Conservation (phyloP, 1,139 yeast species). For the Pichia sp. region DNA sequence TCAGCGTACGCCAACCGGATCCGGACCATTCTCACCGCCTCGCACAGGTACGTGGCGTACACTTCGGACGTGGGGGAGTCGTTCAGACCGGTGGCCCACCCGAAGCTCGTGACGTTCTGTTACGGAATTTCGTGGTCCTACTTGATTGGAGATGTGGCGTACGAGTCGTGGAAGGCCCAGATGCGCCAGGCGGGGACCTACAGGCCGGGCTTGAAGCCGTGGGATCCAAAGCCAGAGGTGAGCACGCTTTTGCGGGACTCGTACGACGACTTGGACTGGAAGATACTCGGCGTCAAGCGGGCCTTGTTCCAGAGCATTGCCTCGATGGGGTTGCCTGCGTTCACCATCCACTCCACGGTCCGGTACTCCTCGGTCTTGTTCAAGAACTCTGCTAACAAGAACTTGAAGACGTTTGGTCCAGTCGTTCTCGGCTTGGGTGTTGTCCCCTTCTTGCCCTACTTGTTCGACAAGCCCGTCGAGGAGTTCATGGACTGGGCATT, state of each 20-base stretch:
- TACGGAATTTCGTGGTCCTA: slow-evolving; percentile 78
- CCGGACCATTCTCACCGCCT: slow-evolving; percentile 64
- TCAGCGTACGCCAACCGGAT: slow-evolving; percentile 79
- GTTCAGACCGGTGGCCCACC: slow-evolving; percentile 82
- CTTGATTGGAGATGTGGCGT: slow-evolving; percentile 72
- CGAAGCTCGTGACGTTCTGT: slow-evolving; percentile 56
- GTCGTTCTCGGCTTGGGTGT: slow-evolving; percentile 71
- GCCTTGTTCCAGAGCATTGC: slow-evolving; percentile 79
- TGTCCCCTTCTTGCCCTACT: slow-evolving; percentile 73
- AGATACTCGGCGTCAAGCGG: slow-evolving; percentile 58
- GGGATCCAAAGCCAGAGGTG: slow-evolving; percentile 51
- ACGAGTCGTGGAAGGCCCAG: slow-evolving; percentile 72
- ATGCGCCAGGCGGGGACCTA: slow-evolving; percentile 65
- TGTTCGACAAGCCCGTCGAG: slow-evolving; percentile 83
- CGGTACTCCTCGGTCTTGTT: slow-evolving; percentile 38
- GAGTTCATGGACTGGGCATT: slow-evolving; percentile 60
- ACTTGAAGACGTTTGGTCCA: slow-evolving; percentile 46
- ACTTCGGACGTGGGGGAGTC: slow-evolving; percentile 88
- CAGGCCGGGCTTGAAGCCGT: slow-evolving; percentile 60
- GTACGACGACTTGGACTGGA: slow-evolving; percentile 57
- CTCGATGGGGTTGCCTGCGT: slow-evolving; percentile 83
- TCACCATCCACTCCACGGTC: slow-evolving; percentile 78
- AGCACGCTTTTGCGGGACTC: slow-evolving; percentile 39
- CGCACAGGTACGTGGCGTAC: slow-evolving; percentile 84
- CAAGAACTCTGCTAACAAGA: slow-evolving; percentile 10